A percentile compares a stretch with the other conserved stretches of the same genome.
phyloP scores from a whole-genome alignment of 441 rosid species.

The Populus hybrid region DNA sequence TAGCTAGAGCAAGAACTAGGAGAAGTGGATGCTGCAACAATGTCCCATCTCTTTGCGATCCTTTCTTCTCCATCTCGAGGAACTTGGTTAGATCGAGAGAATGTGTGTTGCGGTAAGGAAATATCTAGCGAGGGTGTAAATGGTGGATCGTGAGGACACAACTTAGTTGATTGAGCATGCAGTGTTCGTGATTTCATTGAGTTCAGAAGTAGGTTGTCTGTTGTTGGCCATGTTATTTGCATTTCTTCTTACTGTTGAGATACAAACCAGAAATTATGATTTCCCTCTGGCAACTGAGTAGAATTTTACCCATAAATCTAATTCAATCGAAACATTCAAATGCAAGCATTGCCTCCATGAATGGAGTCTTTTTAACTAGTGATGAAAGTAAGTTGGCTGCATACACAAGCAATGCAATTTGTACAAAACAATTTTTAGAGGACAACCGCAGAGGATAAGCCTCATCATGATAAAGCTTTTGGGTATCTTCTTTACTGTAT shows the following conservation, averaged over 20 bases:
- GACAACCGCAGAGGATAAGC: neutral
- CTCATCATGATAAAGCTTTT: neutral
- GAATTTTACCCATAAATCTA: too few relatives aligned
- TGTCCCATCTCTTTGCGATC: constrained; percentile 29
- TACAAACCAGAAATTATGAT: too few relatives aligned
- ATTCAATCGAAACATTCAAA: too few relatives aligned
- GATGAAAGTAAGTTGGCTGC: too few relatives aligned
- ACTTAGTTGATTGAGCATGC: constrained; percentile 23
- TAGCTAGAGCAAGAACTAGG: constrained; percentile 37
- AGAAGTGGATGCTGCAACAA: constrained; percentile 55
- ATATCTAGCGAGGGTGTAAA: neutral
- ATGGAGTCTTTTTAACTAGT: too few relatives aligned
- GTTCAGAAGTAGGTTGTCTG: constrained; percentile 46
- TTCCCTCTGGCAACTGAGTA: too few relatives aligned
- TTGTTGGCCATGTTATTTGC: constrained; percentile 32
- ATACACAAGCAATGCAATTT: too few relatives aligned
- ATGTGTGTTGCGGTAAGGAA: neutral
- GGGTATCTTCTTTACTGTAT: too few relatives aligned
- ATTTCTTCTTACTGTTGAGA: constrained; percentile 1
- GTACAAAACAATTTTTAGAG: neutral
- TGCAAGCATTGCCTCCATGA: too few relatives aligned
- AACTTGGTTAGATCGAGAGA: neutral
- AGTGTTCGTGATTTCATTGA: constrained; percentile 32
- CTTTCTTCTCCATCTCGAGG: constrained; percentile 62
- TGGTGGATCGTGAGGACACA: constrained; percentile 3